Percentiles rank a stretch among this genome's conserved stretches.
Conservation (phyloP, 495 filamentous ascomycete genomes). For the Mytilinidion resinicola region DNA sequence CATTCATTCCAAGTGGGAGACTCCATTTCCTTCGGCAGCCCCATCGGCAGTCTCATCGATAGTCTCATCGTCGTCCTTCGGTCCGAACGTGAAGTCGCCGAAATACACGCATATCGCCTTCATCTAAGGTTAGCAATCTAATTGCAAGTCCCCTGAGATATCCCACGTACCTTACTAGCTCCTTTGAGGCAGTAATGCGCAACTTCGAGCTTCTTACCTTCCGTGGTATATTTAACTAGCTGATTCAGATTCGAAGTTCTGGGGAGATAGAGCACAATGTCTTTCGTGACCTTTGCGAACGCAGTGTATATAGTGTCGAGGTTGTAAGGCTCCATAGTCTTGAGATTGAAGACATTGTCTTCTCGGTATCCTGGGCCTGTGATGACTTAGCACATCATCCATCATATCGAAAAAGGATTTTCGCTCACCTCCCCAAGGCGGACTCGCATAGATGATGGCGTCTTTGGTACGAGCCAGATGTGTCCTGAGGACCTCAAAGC, state of each 20-base stretch:
- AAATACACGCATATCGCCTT: conserved; percentile 51
- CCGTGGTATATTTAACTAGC: conserved; percentile 57
- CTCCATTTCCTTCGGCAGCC: too few species aligned
- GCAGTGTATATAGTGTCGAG: conserved; percentile 54
- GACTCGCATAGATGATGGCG: conserved; percentile 78
- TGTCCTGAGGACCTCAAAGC: conserved; percentile 53
- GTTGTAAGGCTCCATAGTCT: conserved; percentile 80
- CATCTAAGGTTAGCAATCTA: neutral
- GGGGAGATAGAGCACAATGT: conserved; percentile 75
- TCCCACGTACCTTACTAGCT: conserved; percentile 65
- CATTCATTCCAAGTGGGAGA: too few species aligned
- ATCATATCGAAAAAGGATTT: neutral
- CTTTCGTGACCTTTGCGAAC: conserved; percentile 46
- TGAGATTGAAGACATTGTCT: conserved; percentile 76
- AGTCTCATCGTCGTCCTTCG: neutral
- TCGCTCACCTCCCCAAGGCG: conserved; percentile 81
- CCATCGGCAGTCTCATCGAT: too few species aligned
- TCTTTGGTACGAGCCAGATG: conserved; percentile 24
- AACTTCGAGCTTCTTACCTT: conserved; percentile 54
- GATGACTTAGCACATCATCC: neutral
- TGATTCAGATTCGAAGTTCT: conserved; percentile 82
- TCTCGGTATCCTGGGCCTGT: conserved; percentile 70
- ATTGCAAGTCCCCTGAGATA: neutral
- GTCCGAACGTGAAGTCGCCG: conserved; percentile 38
- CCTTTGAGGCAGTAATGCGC: conserved; percentile 89